Percentiles rank a stretch among this genome's conserved stretches.
Conservation (phyloP, 1,284 basidiomycete species). For the Meripilus lineatus region DNA sequence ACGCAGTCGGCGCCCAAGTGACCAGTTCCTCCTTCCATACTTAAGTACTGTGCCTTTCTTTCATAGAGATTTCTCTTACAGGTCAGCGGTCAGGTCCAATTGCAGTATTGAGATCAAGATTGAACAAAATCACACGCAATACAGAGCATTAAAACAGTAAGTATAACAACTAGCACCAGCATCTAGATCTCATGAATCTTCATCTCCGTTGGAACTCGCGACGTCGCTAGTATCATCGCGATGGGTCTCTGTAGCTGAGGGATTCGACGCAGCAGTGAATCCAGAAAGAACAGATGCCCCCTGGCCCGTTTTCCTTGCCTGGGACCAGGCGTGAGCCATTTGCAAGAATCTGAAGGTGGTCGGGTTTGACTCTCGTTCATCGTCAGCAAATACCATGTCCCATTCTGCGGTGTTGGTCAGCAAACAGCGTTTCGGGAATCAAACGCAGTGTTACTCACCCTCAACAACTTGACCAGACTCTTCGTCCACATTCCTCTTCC, state of each 20-base stretch:
- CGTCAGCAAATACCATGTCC: slow-evolving; percentile 93
- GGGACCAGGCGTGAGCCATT: slow-evolving; percentile 86
- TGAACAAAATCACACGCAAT: too few relatives aligned
- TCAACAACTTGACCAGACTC: slow-evolving; percentile 84
- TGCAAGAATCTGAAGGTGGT: slow-evolving; percentile 92
- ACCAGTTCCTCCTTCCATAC: too few relatives aligned
- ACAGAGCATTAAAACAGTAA: too few relatives aligned
- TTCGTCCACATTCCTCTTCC: slow-evolving; percentile 78
- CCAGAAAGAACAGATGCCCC: slow-evolving; percentile 18
- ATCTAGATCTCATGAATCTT: too few relatives aligned
- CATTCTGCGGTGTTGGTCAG: slow-evolving; percentile 61
- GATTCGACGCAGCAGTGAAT: slow-evolving; percentile 15
- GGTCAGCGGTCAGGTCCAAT: too few relatives aligned
- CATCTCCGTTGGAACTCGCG: slow-evolving; percentile 32
- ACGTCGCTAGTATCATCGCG: slow-evolving; percentile 27
- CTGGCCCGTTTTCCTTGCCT: slow-evolving; percentile 27
- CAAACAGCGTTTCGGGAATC: too few relatives aligned
- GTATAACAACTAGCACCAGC: too few relatives aligned
- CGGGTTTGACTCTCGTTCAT: slow-evolving; percentile 88
- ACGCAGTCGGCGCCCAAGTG: too few relatives aligned
- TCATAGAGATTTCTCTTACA: too few relatives aligned
- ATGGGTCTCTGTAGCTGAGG: slow-evolving; percentile 9
- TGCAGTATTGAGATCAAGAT: too few relatives aligned
- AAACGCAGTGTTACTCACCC: slow-evolving; percentile 44
- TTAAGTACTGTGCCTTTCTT: too few relatives aligned